phyloP scores from a whole-genome alignment of 1,284 basidiomycete species.

The Serendipita sp. region DNA sequence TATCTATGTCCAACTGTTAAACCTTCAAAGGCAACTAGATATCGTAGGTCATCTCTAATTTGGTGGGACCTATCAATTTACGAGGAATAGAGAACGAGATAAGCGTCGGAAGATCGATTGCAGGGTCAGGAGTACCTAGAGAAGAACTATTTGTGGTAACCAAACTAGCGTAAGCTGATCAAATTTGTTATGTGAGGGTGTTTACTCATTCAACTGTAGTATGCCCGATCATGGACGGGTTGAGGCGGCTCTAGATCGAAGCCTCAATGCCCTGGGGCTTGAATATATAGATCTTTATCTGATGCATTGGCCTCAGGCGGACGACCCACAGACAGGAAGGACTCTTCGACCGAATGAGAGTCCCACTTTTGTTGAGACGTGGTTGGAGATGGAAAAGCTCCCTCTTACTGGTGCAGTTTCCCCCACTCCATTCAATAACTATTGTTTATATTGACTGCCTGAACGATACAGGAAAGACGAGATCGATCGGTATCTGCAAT shows the following conservation, averaged over 20 bases:
- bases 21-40: background rate
- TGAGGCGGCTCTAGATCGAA: conserved; percentile 37
- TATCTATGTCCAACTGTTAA: background rate
- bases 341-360: conserved; percentile 29
- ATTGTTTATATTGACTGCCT: background rate
- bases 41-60: too few species aligned
- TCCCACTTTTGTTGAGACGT: conserved; percentile 37
- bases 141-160: conserved; percentile 38
- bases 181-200: conserved; percentile 15
- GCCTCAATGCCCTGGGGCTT: conserved; percentile 39
- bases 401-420: conserved; percentile 23
- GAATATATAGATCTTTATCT: conserved; percentile 62
- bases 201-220: conserved; percentile 4
- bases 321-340: conserved; percentile 13
- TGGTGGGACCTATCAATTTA: background rate
- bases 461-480: conserved; percentile 32
- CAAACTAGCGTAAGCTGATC: conserved; percentile 25
- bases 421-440: conserved; percentile 13
- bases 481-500: conserved; percentile 54
- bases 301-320: conserved; percentile 44
- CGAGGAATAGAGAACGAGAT: conserved; percentile 29
- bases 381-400: conserved; percentile 42
- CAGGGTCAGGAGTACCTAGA: conserved; percentile 31
- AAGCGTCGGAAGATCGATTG: conserved; percentile 35
- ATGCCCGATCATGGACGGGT: conserved; percentile 30